Base-by-base conservation (phyloP, 2,329 filamentous ascomycete genomes). In the Aspergillus ochraceus region DNA sequence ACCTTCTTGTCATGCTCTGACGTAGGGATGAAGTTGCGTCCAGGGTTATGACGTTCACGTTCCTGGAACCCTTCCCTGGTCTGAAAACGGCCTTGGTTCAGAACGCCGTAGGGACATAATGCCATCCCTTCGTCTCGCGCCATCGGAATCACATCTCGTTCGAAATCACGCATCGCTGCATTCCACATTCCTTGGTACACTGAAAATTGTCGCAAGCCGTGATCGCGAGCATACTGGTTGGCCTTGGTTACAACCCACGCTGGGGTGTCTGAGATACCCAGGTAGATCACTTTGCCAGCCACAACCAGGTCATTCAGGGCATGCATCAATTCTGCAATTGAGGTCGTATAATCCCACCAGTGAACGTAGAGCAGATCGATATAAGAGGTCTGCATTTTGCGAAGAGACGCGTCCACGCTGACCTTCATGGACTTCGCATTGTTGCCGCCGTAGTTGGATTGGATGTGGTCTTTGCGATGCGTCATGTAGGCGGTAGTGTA, bases 81-180 rank as follows among this genome's bases (percentile, higher is more conserved):
- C n/a, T 83, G 79, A 71, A 84, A 81, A 3, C 56, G 52, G n/a
- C 58, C 57, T 26, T 60, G 55, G 20, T 60, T 57, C 5, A 87
- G 74, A 1, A 78, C 50, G 1, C 72, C 82, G 77, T 80, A 86
- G 1, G 85, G 84, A 0, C 79, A 80, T 2, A 88, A 68, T 0
- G 77, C 85, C 83, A 89, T 88, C 32, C 86, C 86, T 67, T 89
- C 85, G 29, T 81, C 79, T 39, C 79, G 79, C 45, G 76, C 79
- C 88, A 90, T 90, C 45, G 86, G 86, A 36, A 90, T 80, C 65
- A 89, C 87, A n/a, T 89, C 87, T 29, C 86, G 81, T 76, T 89
- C 87, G 54, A 90, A 84, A 71, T 91, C 89, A 24, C 89, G 84
- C 51, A 85, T 80, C 1, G 77, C 81, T n/a, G 83, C 80, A 24